Evolutionary conservation across 306 rosid genomes (phyloP).

Genomic region (Gleditsia sinensis): DNA sequence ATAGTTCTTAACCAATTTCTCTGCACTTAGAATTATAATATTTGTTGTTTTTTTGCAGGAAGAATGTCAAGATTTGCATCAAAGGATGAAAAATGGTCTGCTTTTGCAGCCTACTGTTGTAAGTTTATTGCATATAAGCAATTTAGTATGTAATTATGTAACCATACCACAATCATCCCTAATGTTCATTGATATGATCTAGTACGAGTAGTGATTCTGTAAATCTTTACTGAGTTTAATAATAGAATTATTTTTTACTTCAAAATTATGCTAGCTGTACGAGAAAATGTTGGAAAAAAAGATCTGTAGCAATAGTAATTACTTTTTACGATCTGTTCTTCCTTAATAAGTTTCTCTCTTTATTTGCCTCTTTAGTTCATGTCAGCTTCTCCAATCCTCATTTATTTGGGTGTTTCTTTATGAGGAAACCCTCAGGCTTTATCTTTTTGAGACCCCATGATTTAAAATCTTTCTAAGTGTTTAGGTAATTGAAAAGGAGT

Average conservation of each 20-base stretch:
- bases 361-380: neutral
- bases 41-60: slow-evolving; percentile 56
- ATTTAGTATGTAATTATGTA: slow-evolving; percentile 20
- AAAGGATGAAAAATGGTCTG: slow-evolving; percentile 58
- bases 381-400: neutral
- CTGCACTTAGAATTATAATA: slow-evolving; percentile 1
- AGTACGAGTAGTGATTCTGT: neutral
- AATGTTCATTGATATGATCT: slow-evolving; percentile 17
- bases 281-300: neutral
- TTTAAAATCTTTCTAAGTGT: neutral
- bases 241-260: neutral
- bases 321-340: neutral
- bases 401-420: neutral
- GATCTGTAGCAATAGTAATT: neutral
- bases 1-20: slow-evolving; percentile 26
- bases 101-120: slow-evolving; percentile 71
- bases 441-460: neutral
- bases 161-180: neutral
- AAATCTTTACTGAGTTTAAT: neutral
- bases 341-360: neutral
- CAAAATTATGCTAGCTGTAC: slow-evolving; percentile 13
- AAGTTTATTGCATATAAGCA: slow-evolving; percentile 43
- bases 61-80: slow-evolving; percentile 72
- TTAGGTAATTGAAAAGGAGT: neutral
- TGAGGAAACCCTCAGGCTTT: neutral